Evolutionary conservation across 2,329 filamentous ascomycete species (phyloP).

Genomic region (Arthroderma sp.): DNA sequence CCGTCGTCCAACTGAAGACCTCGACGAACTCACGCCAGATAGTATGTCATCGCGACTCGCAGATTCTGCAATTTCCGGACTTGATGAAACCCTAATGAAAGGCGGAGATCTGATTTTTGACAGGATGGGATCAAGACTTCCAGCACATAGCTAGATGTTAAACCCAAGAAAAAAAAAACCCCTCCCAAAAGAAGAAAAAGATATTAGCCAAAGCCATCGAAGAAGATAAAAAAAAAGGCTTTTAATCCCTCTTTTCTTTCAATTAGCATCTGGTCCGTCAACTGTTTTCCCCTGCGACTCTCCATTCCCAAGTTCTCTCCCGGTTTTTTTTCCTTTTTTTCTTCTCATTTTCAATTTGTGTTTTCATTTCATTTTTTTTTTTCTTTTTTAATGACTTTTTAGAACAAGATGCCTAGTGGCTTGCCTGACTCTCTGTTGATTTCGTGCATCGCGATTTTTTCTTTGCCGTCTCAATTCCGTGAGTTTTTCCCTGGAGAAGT

Average conservation of each 20-base stretch:
- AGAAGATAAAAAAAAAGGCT: no score
- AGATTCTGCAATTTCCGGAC: conserved; percentile 32
- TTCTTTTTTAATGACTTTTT: not conserved
- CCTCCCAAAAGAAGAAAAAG: no score
- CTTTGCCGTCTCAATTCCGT: no score
- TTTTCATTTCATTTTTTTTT: not conserved
- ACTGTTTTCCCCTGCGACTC: no score
- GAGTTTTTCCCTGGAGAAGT: no score
- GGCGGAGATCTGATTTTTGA: conserved; percentile 29
- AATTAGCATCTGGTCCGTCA: no score
- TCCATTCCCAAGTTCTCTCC: not conserved
- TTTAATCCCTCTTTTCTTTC: no score
- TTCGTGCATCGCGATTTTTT: no score
- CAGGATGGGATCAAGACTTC: conserved; percentile 29
- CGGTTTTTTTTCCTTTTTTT: not conserved
- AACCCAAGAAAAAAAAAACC: no score
- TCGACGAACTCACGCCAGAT: conserved; percentile 34
- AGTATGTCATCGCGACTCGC: conserved; percentile 37
- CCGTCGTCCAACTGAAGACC: conserved; percentile 25
- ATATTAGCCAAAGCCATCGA: no score
- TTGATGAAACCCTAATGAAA: conserved; percentile 27
- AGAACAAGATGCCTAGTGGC: no score
- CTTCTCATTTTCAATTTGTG: not conserved
- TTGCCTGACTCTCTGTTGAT: no score
- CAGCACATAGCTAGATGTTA: not conserved